phyloP scores from a whole-genome alignment of 192 early-diverging fungal genomes.

The Oehlia diaphana region DNA sequence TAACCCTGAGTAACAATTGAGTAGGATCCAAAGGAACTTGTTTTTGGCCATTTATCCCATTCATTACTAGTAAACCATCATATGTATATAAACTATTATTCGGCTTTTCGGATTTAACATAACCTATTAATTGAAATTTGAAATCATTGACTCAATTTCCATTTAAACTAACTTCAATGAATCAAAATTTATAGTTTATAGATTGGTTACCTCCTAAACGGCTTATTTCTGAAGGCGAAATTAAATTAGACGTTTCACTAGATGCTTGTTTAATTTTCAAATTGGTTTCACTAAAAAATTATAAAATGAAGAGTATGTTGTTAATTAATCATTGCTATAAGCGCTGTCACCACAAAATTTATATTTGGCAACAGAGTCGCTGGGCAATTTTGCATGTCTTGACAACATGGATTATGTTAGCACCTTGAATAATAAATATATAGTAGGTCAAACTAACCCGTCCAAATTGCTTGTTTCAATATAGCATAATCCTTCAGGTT shows the following conservation, averaged over 20 bases:
- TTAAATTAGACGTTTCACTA: constrained; percentile 75
- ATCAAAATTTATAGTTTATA: background rate
- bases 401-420: constrained; percentile 6
- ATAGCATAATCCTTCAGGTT: constrained; percentile 96
- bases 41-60: constrained; percentile 50
- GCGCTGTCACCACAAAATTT: background rate
- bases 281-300: constrained; percentile 81
- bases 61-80: constrained; percentile 73
- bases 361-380: background rate
- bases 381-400: background rate
- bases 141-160: background rate
- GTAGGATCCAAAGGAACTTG: constrained; percentile 87
- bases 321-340: background rate
- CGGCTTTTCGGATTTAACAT: constrained; percentile 89
- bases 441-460: constrained; percentile 55
- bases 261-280: constrained; percentile 95
- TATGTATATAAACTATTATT: constrained; percentile 98
- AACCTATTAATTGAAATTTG: constrained; percentile 42
- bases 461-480: constrained; percentile 98
- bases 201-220: constrained; percentile 14
- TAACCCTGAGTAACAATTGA: constrained; percentile 82
- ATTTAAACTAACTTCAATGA: background rate
- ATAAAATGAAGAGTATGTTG: constrained; percentile 6
- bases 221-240: constrained; percentile 70
- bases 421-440: background rate